Evolutionary conservation across 129 eudicot species (phyloP).

Genomic region (Tanacetum coccineum): DNA sequence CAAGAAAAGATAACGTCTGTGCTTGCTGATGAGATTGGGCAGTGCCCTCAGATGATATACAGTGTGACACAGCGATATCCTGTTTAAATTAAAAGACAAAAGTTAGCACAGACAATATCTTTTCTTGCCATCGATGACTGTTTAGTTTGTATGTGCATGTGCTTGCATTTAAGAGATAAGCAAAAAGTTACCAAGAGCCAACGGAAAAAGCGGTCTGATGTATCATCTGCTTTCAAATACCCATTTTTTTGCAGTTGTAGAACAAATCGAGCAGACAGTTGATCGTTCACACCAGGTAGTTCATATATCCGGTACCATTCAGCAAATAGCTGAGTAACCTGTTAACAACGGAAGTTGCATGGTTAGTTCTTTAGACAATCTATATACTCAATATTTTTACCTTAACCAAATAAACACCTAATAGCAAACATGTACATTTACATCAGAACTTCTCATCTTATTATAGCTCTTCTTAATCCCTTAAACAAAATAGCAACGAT

Average conservation of each 20-base stretch:
- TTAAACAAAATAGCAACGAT: too few relatives aligned
- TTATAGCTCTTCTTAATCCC: too few relatives aligned
- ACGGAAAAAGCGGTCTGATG: slow-evolving; percentile 76
- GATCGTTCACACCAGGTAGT: slow-evolving; percentile 78
- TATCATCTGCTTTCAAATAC: slow-evolving; percentile 80
- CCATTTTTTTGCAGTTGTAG: slow-evolving; percentile 68
- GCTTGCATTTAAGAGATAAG: too few relatives aligned
- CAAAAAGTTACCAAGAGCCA: slow-evolving; percentile 48
- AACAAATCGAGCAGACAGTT: slow-evolving; percentile 59
- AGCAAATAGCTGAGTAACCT: slow-evolving; percentile 76
- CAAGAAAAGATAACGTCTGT: slow-evolving; percentile 75
- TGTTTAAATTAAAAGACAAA: slow-evolving; percentile 25
- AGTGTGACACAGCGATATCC: slow-evolving; percentile 87
- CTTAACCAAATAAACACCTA: too few relatives aligned
- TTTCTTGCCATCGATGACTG: too few relatives aligned
- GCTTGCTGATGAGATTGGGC: slow-evolving; percentile 74
- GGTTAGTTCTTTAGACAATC: background rate
- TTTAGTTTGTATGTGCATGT: background rate
- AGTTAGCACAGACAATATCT: too few relatives aligned
- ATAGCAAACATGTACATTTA: too few relatives aligned
- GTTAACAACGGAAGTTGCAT: background rate
- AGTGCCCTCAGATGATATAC: slow-evolving; percentile 60
- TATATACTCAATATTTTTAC: too few relatives aligned
- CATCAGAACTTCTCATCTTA: too few relatives aligned
- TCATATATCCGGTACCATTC: slow-evolving; percentile 85